A percentile compares a stretch with the other conserved stretches of the same genome.
These are phyloP conservation scores for Candida taoyuanica DNA, from an alignment of 805 yeast genomes.

Conservation along the genomic window DNA sequence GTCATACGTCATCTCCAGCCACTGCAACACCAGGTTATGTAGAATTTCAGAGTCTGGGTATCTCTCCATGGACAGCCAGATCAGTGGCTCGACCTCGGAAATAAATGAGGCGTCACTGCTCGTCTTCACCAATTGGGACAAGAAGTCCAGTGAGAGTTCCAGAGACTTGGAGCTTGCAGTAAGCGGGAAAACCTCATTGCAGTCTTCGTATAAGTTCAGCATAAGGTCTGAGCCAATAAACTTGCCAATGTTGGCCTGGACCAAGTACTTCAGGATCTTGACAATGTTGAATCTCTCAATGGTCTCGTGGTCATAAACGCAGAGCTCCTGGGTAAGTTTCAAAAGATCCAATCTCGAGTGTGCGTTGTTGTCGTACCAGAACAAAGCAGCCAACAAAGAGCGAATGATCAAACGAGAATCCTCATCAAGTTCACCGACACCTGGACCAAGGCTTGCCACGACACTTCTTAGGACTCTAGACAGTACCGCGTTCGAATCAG, in stretches of 20 bases:
- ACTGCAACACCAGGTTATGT: slow-evolving; percentile 44
- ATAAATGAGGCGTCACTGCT: slow-evolving; percentile 43
- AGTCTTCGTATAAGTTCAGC: slow-evolving; percentile 34
- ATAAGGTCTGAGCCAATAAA: slow-evolving; percentile 26
- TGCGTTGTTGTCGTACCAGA: slow-evolving; percentile 32
- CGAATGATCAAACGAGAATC: slow-evolving; percentile 30
- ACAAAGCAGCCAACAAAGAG: slow-evolving; percentile 33
- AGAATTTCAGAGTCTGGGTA: slow-evolving; percentile 41
- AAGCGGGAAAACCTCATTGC: slow-evolving; percentile 40
- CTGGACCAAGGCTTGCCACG: slow-evolving; percentile 57
- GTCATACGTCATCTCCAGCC: slow-evolving; percentile 52
- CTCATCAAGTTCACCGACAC: slow-evolving; percentile 32
- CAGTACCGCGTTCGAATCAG: slow-evolving; percentile 41
- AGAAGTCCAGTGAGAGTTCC: slow-evolving; percentile 47
- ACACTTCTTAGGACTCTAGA: slow-evolving; percentile 41
- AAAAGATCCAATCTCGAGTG: slow-evolving; percentile 33
- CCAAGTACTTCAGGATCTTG: slow-evolving; percentile 28
- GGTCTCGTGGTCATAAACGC: slow-evolving; percentile 39
- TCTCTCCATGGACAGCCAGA: slow-evolving; percentile 57
- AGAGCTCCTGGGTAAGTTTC: slow-evolving; percentile 40
- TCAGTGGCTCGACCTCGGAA: slow-evolving; percentile 42
- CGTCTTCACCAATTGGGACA: slow-evolving; percentile 53
- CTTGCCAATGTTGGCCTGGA: slow-evolving; percentile 31
- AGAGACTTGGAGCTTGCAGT: slow-evolving; percentile 39
- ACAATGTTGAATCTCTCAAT: slow-evolving; percentile 30